Evolutionary conservation across 306 rosid genomes (phyloP), one percentile per base, ranked within the genome.

Genomic region (Arachis hypogaea): DNA sequence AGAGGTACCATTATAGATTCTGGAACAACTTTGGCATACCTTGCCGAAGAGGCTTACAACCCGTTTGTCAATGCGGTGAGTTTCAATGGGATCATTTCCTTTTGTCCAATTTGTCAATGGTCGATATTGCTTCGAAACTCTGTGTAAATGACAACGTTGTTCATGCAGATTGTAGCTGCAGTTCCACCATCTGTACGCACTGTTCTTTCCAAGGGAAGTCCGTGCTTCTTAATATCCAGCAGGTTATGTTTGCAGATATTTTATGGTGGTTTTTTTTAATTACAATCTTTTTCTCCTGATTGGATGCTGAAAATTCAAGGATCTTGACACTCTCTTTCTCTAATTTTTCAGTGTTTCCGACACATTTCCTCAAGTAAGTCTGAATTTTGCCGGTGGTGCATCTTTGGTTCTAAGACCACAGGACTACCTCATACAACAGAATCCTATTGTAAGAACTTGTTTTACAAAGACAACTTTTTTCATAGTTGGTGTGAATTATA

Each of bases 11-110:
- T 94, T 52, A 54, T 94, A 77, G 99, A 94, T 77, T 92, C 97
- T 0, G 99, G 97, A 74, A 94, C 99, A 47, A 94, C 98, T 46
- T 81, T 94, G 88, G 93, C 98, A 11, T 94, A 94, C 83, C 89
- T 94, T 78, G 92, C 95, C 5, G 92, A 86, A 62, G 89, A 79
- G 73, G 97, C 96, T 16, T 92, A 84, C 69, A 69, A 56, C 44
- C 76, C 89, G 63, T 88, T 94, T 45, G 78, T 94, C 59, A 66
- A 33, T 71, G 96, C 96, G 66, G 99, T 94, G 82, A 79, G 95
- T 84, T 75, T 66, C 52, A 29, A 55, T 51, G 69, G 65, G 62
- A 78, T 58, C 63, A 67, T 73, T 66, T 67, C 36, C 75, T n/a
- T 30, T 66, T 16, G 8, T 46, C 58, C 69, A 68, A 44, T 75